Conservation (phyloP, 2,329 filamentous ascomycete species). For the Verticillium nonalfalfae region DNA sequence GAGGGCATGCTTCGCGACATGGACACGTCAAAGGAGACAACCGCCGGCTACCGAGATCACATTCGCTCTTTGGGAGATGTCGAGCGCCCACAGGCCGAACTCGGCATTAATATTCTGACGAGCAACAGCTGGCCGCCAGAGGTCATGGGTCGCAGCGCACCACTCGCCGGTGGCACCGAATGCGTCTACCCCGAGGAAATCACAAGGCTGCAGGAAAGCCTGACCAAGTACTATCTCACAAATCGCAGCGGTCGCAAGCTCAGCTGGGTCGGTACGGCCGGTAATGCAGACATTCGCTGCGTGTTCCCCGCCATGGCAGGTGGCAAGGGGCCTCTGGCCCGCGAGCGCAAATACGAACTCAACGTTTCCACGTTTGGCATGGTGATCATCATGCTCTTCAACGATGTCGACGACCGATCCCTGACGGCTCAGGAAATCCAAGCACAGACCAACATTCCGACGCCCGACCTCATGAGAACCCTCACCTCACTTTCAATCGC, state of each 20-base stretch:
- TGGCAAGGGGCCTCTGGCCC: constrained; percentile 55
- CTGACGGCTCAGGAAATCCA: constrained; percentile 73
- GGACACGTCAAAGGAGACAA: constrained; percentile 78
- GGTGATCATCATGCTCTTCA: constrained; percentile 85
- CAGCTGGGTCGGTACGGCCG: constrained; percentile 68
- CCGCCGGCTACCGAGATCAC: constrained; percentile 67
- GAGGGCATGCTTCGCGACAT: constrained; percentile 99
- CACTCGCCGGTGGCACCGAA: constrained; percentile 40
- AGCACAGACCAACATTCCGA: constrained; percentile 71
- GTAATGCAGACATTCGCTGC: constrained; percentile 81
- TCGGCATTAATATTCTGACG: constrained; percentile 80
- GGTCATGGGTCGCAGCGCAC: constrained; percentile 61
- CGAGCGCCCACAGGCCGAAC: constrained; percentile 61
- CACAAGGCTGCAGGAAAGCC: constrained; percentile 70
- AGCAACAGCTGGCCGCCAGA: constrained; percentile 95
- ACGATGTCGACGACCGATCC: constrained; percentile 55
- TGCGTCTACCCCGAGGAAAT: constrained; percentile 74
- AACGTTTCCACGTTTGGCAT: constrained; percentile 91
- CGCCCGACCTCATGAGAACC: constrained; percentile 66
- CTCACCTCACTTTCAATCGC: constrained; percentile 77
- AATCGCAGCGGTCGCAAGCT: constrained; percentile 85
- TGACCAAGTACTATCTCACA: constrained; percentile 81
- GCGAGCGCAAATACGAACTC: constrained; percentile 75
- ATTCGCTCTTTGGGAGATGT: constrained; percentile 45
- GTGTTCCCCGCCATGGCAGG: constrained; percentile 66